Conservation (phyloP, 495 filamentous ascomycete genomes). For the Tuber umbilicatum region DNA sequence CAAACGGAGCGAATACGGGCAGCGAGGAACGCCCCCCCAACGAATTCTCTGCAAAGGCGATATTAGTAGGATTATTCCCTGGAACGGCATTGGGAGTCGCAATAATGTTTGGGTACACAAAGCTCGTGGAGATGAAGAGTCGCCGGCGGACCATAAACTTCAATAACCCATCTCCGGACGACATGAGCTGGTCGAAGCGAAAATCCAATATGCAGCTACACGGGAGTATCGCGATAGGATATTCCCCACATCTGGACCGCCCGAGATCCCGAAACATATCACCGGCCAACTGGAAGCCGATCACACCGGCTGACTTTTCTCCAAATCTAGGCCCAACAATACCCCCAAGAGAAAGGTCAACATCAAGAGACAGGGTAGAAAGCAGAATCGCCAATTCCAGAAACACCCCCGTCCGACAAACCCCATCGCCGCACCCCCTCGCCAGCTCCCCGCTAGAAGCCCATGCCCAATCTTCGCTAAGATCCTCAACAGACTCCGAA, state of each 20-base stretch:
- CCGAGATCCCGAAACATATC: conserved; percentile 7
- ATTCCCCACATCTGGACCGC: conserved; percentile 13
- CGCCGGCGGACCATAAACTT: conserved; percentile 33
- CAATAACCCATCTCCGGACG: conserved; percentile 30
- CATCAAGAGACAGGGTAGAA: conserved; percentile 2
- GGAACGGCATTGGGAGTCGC: conserved; percentile 31
- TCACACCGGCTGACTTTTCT: conserved; percentile 19
- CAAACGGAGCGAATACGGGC: background rate
- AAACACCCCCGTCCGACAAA: background rate
- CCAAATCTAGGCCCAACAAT: conserved; percentile 32
- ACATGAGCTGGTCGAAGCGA: conserved; percentile 17
- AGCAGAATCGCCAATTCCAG: background rate
- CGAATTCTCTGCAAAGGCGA: conserved; percentile 21
- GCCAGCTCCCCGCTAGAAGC: conserved; percentile 5
- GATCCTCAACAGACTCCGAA: conserved; percentile 1
- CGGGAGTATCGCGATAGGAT: conserved; percentile 19
- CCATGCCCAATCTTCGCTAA: background rate
- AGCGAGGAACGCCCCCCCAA: background rate
- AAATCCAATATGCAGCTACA: conserved; percentile 10
- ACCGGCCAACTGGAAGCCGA: conserved; percentile 15
- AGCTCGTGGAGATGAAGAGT: conserved; percentile 26
- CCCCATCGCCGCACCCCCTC: conserved; percentile 8
- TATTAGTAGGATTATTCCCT: conserved; percentile 35
- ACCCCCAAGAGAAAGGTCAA: conserved; percentile 15
- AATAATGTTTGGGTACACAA: conserved; percentile 33